Evolutionary conservation across 306 rosid genomes (phyloP), one percentile per base, ranked within the genome.

Genomic region (Pachyrhizus erosus): DNA sequence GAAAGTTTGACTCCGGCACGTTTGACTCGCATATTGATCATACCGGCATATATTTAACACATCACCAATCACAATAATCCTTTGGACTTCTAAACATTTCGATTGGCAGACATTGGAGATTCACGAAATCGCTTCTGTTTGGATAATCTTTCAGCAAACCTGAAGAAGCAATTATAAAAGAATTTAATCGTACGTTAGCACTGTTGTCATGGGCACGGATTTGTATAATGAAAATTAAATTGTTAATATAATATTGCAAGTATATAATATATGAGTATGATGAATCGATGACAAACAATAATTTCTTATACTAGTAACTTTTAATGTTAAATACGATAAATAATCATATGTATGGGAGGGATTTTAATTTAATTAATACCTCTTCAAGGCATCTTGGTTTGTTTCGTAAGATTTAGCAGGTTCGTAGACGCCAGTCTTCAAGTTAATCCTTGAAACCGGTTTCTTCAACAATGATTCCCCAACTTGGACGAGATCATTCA

Each of bases 121-220:
- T 84, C 73, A 29, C 90, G 91, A 68, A 83, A 80, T 33, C 57
- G 69, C 84, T 82, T 85, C 77, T 88, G 93, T 42, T 83, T 77
- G 4, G 96, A 91, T 8, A 91, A 87, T 45, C 85, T 66, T 72
- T 67, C 75, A 8, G 91, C 93, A 75, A 89, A 86, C 82, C 96
- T 91, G 78, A 17, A 89, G 72, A 29, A 57, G 17, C 23, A 21
- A 37, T 11, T 0, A 60, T 26, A 7, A 26, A 10, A 3, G 24
- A 10, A 58, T n/a, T 51, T 4, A 54, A 20, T 52, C 1, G 5
- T n/a, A n/a, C n/a, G n/a, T 18, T 52, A 52, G 20, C 7, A 52
- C 26, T 20, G 5, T 52, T 8, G 13, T 2, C 26, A 7, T n/a
- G 58, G 21, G 3, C 18, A n/a, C 7, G 54, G 9, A 15, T 49